phyloP scores from a whole-genome alignment of 805 yeast genomes.

The Allodekkera sacchari region DNA sequence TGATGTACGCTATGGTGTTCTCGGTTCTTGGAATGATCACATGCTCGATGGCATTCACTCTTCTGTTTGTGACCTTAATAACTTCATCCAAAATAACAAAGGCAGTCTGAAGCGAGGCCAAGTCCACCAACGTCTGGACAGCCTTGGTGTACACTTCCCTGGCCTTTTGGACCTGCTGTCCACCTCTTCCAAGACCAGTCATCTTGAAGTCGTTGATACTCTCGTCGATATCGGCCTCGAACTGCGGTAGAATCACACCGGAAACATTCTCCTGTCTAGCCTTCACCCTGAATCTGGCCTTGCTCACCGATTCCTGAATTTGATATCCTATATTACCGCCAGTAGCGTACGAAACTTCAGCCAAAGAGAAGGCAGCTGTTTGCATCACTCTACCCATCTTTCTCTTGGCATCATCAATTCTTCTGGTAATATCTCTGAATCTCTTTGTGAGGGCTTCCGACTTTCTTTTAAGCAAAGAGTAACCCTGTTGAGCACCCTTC shows the following conservation, averaged over 20 bases:
- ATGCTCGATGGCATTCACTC: slow-evolving; percentile 98
- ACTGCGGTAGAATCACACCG: slow-evolving; percentile 91
- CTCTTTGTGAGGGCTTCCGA: slow-evolving; percentile 96
- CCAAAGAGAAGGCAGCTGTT: slow-evolving; percentile 93
- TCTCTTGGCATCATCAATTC: slow-evolving; percentile 91
- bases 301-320: slow-evolving; percentile 81
- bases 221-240: slow-evolving; percentile 77
- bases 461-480: slow-evolving; percentile 85
- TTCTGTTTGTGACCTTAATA: slow-evolving; percentile 93
- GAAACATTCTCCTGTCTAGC: slow-evolving; percentile 94
- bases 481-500: slow-evolving; percentile 97
- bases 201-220: slow-evolving; percentile 87
- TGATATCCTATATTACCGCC: slow-evolving; percentile 95
- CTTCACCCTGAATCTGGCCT: slow-evolving; percentile 82
- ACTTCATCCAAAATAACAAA: slow-evolving; percentile 95
- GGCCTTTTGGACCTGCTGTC: slow-evolving; percentile 95
- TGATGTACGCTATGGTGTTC: slow-evolving; percentile 85
- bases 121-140: slow-evolving; percentile 92
- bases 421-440: slow-evolving; percentile 88
- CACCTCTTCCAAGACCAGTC: slow-evolving; percentile 98
- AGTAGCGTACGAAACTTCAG: slow-evolving; percentile 95
- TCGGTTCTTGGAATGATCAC: slow-evolving; percentile 97
- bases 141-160: slow-evolving; percentile 89
- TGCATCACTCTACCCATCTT: slow-evolving; percentile 99
- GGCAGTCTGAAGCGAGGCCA: slow-evolving; percentile 95